A percentile compares a stretch with the other conserved stretches of the same genome.
phyloP scores from a whole-genome alignment of 139 green algal species.

The Yamagishiella unicocca region DNA sequence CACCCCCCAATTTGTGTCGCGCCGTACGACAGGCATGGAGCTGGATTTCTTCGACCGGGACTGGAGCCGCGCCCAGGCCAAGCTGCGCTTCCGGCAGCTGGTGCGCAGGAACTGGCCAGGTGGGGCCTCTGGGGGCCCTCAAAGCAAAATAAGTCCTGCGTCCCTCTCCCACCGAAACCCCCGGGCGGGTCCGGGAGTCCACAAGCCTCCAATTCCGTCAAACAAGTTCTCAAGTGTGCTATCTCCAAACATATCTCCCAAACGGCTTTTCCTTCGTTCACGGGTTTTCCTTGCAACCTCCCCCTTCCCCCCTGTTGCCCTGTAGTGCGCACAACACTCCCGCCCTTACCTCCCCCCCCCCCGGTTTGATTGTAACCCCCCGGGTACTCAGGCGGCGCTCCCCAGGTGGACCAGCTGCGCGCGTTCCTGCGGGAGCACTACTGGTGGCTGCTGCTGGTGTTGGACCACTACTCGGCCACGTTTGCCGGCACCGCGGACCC shows the following conservation, averaged over 20 bases:
- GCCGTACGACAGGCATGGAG: constrained; percentile 11
- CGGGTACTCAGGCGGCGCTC: neutral
- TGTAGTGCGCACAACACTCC: neutral
- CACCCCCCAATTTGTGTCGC: neutral
- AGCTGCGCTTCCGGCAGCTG: constrained; percentile 30
- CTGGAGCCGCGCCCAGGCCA: constrained; percentile 8
- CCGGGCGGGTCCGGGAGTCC: neutral
- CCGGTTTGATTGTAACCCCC: no score
- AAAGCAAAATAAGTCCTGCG: neutral
- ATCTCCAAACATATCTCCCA: neutral
- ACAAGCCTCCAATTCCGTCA: neutral
- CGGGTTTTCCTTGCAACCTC: neutral
- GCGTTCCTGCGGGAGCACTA: constrained; percentile 19
- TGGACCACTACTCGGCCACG: constrained; percentile 50
- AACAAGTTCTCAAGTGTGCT: neutral
- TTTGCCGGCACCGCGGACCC: constrained; percentile 35
- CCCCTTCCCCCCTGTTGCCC: no score
- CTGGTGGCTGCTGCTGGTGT: constrained; percentile 39
- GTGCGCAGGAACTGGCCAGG: neutral
- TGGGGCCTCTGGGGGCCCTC: neutral
- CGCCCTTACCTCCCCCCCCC: no score
- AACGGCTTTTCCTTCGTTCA: neutral
- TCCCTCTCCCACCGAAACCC: neutral
- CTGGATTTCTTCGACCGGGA: constrained; percentile 40
- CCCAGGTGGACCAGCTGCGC: constrained; percentile 19